These are phyloP conservation scores for Fusarium sp. DNA, from an alignment of 2,329 filamentous ascomycete genomes.

Conservation along the genomic window DNA sequence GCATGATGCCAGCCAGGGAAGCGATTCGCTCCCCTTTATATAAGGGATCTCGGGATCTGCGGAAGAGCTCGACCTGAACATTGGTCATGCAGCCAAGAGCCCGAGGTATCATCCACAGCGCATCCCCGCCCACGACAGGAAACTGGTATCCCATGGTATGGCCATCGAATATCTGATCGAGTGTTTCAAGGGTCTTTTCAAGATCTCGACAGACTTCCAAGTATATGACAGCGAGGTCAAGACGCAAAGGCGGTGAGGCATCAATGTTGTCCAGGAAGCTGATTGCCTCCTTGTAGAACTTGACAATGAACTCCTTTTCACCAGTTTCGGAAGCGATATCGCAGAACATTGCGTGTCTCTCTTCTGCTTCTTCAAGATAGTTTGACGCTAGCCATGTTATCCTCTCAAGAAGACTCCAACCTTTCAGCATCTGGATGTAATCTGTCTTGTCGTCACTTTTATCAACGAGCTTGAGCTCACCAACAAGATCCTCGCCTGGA, in stretches of 20 bases:
- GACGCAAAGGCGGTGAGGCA: constrained; percentile 40
- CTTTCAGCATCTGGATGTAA: constrained; percentile 34
- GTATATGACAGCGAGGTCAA: constrained; percentile 37
- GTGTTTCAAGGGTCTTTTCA: constrained; percentile 13
- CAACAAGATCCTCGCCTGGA: not conserved
- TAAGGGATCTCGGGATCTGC: not conserved
- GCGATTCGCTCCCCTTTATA: not conserved
- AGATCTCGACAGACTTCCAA: constrained; percentile 33
- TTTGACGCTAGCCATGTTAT: constrained; percentile 46
- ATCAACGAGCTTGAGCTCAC: not conserved
- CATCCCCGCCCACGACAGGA: not conserved
- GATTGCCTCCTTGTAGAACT: constrained; percentile 43
- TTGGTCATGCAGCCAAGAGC: not conserved
- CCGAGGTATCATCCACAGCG: accelerated
- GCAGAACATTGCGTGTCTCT: constrained; percentile 24
- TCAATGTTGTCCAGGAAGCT: constrained; percentile 47
- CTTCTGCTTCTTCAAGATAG: constrained; percentile 11
- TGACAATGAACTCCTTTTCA: constrained; percentile 41
- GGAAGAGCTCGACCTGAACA: constrained; percentile 11
- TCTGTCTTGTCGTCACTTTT: not conserved
- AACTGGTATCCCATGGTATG: not conserved
- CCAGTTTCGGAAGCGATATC: constrained; percentile 32
- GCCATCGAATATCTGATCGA: constrained; percentile 45
- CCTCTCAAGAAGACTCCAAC: constrained; percentile 45
- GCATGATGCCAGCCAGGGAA: not conserved